Conservation (phyloP, 2,329 filamentous ascomycete species). For the Mycosphaerella sp. region DNA sequence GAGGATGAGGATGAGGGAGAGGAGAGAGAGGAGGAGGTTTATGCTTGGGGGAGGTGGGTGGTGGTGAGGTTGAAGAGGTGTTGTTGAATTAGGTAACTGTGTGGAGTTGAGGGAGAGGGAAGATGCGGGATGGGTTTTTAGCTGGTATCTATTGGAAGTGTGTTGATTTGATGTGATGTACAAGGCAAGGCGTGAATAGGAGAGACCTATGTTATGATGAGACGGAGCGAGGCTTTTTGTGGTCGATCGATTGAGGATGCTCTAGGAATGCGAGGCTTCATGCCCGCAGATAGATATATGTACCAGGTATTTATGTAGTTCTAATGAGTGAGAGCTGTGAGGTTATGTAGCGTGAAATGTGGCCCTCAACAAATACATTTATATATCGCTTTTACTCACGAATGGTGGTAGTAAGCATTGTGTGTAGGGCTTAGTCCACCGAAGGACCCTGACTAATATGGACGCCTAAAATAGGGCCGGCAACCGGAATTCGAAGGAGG, state of each 20-base stretch:
- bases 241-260: too few relatives aligned
- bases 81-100: neutral
- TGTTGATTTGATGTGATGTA: too few relatives aligned
- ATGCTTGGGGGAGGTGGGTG: conserved; percentile 15
- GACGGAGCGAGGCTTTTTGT: too few relatives aligned
- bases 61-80: conserved; percentile 10
- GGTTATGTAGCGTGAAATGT: too few relatives aligned
- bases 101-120: neutral
- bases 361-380: neutral
- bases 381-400: neutral
- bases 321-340: too few relatives aligned
- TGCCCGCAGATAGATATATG: too few relatives aligned
- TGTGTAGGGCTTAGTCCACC: neutral
- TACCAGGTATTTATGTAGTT: too few relatives aligned
- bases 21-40: conserved; percentile 1
- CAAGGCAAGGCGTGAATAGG: too few relatives aligned
- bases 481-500: neutral
- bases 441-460: neutral
- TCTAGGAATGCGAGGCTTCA: too few relatives aligned
- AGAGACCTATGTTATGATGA: too few relatives aligned
- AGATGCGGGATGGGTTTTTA: neutral
- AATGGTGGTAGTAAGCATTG: neutral
- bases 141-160: neutral
- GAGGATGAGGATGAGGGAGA: conserved; percentile 1
- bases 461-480: neutral